Base-by-base conservation (phyloP, 2,329 filamentous ascomycete species). In the Cladosporium cucumerinum region DNA sequence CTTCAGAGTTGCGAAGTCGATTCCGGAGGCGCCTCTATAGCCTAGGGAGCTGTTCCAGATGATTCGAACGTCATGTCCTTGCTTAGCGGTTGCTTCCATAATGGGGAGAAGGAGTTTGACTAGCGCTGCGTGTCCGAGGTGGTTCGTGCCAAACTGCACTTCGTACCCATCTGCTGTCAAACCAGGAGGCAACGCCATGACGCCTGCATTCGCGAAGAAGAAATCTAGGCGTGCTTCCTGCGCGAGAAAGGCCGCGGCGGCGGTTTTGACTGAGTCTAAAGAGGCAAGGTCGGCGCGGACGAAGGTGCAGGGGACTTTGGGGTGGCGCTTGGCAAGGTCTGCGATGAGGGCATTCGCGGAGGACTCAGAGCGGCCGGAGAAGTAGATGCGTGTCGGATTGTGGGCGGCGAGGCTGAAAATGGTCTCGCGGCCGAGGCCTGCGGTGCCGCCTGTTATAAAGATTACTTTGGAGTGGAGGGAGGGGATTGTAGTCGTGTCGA, bases 321-420 rank as follows among this genome's bases (percentile, higher is more conserved):
- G 51, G 26, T 54, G 26, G 68, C 72, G 4, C n/a, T 25, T 16
- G 10, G 55, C 34, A 36, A 66, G 73, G 57, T 68, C 1, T 73
- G 61, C 30, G 18, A 80, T 73, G 49, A 85, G 81, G 10, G 80
- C 77, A 8, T 79, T 76, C 23, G 77, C 80, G 12, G 80, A 80
- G 54, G 80, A 76, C 54, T 84, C 81, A 2, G 83, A 70, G 48
- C 73, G 66, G 1, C 69, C 83, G 16, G 80, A 83, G 65, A 87
- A 79, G 75, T 83, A 86, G 66, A 87, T 82, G 64, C 84, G 80
- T 0, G 76, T 75, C 1, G 85, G 84, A 8, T 77, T 72, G 70
- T 86, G 84, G 64, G 76, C 77, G n/a, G 81, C 81, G 51, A 85
- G 77, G 61, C 81, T 78, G 39, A 79, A 70, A 51, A 84, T 72